Evolutionary conservation across 805 yeast genomes (phyloP), one percentile per base, ranked within the genome.

Genomic region (Zygotorulaspora florentina): DNA sequence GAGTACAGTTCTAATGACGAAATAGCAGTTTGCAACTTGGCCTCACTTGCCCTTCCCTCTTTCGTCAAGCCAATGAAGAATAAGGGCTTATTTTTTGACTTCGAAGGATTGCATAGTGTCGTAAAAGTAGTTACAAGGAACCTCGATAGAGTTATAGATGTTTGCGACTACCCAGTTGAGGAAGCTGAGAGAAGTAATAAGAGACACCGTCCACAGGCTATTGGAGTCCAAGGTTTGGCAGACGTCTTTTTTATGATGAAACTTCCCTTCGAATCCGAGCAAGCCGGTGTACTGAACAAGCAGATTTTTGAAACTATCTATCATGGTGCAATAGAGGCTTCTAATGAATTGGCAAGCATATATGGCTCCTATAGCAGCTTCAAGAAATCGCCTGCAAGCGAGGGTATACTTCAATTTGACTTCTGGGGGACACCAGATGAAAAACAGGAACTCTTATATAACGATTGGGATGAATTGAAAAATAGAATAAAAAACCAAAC

Each of bases 191-290:
- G 50, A 33, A 85, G 96, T 18, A 91, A 91, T 69, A 65, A 77
- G 70, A 80, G 79, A 58, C 83, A 91, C 64, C 75, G 98, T 52
- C 98, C 98, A 15, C 77, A 91, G 55, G 96, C 97, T 6, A 70
- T 91, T 30, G 98, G 98, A 51, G 96, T 91, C 11, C 96, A 90
- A 67, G 98, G 98, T 42, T 73, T 91, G 40, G 96, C 97, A n/a
- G 97, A 91, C 65, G 74, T 82, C 0, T 91, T 90, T 65, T 76
- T 87, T 73, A 73, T 76, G 50, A 72, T 91, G 48, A 77, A 91
- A 53, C 62, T 87, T 47, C 91, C 96, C n/a, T 91, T 88, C 64
- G 96, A 88, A 56, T 84, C 95, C n/a, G 68, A 73, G 25, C 85
- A 80, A 58, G 96, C 98, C 10, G 76, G 76, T 59, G 66, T 70